These are phyloP conservation scores for Chaetomium tenue DNA, from an alignment of 495 filamentous ascomycete genomes.

Conservation along the genomic window DNA sequence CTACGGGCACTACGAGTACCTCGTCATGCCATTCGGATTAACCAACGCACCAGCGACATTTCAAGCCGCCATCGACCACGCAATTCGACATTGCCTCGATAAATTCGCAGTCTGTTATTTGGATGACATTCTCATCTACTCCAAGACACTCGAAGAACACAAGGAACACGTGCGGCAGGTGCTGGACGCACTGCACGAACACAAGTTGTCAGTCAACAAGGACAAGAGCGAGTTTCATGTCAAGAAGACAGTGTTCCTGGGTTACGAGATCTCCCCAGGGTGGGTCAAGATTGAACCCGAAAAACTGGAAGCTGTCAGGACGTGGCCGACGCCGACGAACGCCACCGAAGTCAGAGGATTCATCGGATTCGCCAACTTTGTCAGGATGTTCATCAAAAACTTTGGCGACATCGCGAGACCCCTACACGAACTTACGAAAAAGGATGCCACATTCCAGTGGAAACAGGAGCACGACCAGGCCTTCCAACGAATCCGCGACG, in stretches of 20 bases:
- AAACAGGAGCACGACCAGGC: neutral
- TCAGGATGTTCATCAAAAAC: neutral
- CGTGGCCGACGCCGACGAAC: neutral
- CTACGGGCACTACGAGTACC: constrained; percentile 13
- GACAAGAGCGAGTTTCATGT: constrained; percentile 4
- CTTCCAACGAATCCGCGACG: neutral
- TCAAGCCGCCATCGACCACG: constrained; percentile 3
- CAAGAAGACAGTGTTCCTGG: neutral
- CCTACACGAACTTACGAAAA: neutral
- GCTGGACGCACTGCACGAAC: neutral
- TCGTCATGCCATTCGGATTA: neutral
- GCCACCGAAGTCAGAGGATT: neutral
- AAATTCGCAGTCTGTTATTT: constrained; percentile 2
- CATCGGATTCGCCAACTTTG: constrained; percentile 5
- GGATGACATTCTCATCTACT: constrained; percentile 8
- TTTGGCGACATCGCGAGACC: neutral
- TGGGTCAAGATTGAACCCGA: neutral
- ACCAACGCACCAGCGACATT: neutral
- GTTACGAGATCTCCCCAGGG: neutral
- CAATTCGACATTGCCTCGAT: neutral
- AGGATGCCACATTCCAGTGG: neutral
- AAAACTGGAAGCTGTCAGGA: neutral
- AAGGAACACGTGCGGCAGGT: neutral
- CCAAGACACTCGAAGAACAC: constrained; percentile 12
- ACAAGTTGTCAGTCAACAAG: constrained; percentile 8